phyloP scores from a whole-genome alignment of 2,329 filamentous ascomycete species.

The Alternaria sp. region DNA sequence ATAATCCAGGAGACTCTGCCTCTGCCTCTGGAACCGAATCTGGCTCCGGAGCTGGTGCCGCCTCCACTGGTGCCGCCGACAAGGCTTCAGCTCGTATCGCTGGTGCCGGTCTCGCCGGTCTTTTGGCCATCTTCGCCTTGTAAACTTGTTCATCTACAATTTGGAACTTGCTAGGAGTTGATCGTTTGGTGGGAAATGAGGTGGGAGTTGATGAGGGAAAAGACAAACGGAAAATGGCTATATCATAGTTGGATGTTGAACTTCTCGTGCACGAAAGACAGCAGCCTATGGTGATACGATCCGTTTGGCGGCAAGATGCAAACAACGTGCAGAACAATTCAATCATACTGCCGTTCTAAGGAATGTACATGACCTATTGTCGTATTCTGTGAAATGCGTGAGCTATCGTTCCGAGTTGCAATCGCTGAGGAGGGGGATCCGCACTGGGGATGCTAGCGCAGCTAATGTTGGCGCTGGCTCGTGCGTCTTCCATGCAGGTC shows the following conservation, averaged over 20 bases:
- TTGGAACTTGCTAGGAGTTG: background rate
- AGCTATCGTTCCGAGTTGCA: background rate
- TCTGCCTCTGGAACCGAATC: constrained; percentile 29
- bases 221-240: background rate
- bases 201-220: constrained; percentile 1
- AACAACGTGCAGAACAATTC: background rate
- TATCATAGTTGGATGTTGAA: background rate
- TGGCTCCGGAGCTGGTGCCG: constrained; percentile 26
- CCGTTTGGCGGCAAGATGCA: background rate
- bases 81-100: constrained; percentile 37
- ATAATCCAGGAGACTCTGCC: background rate
- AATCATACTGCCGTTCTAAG: constrained; percentile 1
- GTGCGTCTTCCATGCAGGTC: constrained; percentile 18
- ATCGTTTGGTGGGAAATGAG: background rate
- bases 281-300: background rate
- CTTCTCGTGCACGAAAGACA: background rate
- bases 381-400: background rate
- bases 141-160: constrained; percentile 24
- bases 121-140: constrained; percentile 49
- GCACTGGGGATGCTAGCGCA: constrained; percentile 12
- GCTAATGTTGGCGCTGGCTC: constrained; percentile 15
- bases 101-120: constrained; percentile 46
- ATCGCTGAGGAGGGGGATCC: constrained; percentile 9
- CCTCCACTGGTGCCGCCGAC: constrained; percentile 41
- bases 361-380: background rate